Percentiles rank a stretch among this genome's conserved stretches.
phyloP scores from a whole-genome alignment of 176 grass and related monocot genomes.

The Paspalum notatum region DNA sequence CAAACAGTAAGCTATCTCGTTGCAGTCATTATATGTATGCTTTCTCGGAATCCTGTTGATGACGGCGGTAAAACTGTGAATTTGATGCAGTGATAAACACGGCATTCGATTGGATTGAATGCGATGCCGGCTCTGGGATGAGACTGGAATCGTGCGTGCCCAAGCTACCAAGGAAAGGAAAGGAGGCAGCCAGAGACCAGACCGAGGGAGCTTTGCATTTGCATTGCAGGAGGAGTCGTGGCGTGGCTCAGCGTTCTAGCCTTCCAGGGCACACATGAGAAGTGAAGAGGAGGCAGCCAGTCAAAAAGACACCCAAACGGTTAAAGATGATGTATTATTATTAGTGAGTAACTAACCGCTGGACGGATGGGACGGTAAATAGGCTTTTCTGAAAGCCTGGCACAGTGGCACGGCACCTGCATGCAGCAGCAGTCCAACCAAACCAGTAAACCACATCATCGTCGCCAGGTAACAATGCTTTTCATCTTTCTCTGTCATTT shows the following conservation, averaged over 20 bases:
- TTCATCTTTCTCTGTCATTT: not conserved
- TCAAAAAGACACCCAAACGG: slow-evolving; percentile 16
- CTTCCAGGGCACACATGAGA: not conserved
- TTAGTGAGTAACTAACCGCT: not conserved
- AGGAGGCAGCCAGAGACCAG: not conserved
- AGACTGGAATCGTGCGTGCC: not conserved
- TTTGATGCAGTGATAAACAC: not conserved
- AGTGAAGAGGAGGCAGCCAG: not conserved
- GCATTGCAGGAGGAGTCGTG: slow-evolving; percentile 17
- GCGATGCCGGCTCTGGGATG: not conserved
- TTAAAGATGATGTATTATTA: slow-evolving; percentile 28
- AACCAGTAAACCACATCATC: slow-evolving; percentile 9
- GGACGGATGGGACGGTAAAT: slow-evolving; percentile 15
- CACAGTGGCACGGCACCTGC: not conserved
- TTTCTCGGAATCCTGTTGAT: too few species aligned
- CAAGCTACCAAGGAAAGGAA: not conserved
- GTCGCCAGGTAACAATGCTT: not conserved
- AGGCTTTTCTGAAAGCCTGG: slow-evolving; percentile 35
- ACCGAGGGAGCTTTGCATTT: not conserved
- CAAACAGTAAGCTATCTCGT: too few species aligned
- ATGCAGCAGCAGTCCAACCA: not conserved
- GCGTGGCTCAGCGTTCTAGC: too few species aligned
- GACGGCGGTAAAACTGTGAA: too few species aligned
- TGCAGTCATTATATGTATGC: too few species aligned
- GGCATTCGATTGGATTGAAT: slow-evolving; percentile 10